Evolutionary conservation across 192 early-diverging fungal species (phyloP), one percentile per base, ranked within the genome.

Genomic region (Coemansia sp.): DNA sequence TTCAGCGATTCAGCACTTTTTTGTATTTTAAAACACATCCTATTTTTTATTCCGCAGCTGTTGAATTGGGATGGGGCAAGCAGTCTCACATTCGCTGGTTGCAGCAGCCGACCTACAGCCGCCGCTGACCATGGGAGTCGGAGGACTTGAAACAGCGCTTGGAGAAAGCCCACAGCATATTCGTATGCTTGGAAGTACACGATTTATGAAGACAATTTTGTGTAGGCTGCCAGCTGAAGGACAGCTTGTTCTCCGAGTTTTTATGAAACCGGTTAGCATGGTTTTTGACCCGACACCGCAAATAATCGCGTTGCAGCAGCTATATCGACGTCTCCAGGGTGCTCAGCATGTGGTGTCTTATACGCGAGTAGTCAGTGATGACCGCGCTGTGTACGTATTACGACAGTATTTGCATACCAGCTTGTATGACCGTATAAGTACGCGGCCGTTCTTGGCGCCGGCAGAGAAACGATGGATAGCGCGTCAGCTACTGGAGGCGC

Each of bases 351-450:
- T 89, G 4, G 87, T 96, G 56, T 74, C 89, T 7, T 94, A 92
- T 58, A 87, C 91, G 56, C 82, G 84, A 25, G 86, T 96, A 25
- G 62, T 96, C 32, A 94, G 97, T 69, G 97, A 96, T 5, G 93
- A 96, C 7, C 84, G 87, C 20, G 95, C 94, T 7, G 93, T 91
- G 17, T 99, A 96, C 61, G 61, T 96, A 58, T 81, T 96, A 59
- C 84, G 96, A 14, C 95, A 96, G 71, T 91, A 90, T 67, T 77
- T 97, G 61, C 92, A 92, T 63, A 89, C 88, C 70, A 96, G 89
- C 83, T 86, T 99, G n/a, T 99, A 99, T 56, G 96, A 99, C 80
- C 89, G 95, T 7, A 94, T 97, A 45, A 97, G 94, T 66, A 99
- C 93, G 1, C 88, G 96, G 18, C 96, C 96, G 16, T 98, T 99